Percentiles rank a stretch among this genome's conserved stretches.
Conservation (phyloP, 2,329 filamentous ascomycete genomes). For the Claviceps capensis region DNA sequence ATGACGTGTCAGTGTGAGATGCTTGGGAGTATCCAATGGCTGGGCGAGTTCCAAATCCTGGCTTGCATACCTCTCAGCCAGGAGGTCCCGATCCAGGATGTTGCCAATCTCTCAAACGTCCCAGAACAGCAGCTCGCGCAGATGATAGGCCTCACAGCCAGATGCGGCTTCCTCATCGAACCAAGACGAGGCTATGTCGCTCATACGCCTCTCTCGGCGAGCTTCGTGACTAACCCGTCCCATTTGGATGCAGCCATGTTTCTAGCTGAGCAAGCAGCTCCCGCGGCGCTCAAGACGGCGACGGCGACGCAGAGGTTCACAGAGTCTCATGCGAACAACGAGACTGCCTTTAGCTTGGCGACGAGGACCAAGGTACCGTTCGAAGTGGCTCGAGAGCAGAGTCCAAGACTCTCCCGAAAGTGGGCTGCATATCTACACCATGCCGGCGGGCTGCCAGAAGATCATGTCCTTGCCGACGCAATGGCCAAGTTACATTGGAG, state of each 20-base stretch:
- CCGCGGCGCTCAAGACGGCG: conserved; percentile 1
- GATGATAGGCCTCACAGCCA: conserved; percentile 13
- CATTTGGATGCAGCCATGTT: conserved; percentile 6
- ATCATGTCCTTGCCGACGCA: neutral
- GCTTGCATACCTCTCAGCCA: conserved; percentile 27
- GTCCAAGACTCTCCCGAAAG: conserved; percentile 1
- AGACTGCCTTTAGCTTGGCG: conserved; percentile 1
- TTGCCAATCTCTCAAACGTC: conserved; percentile 26
- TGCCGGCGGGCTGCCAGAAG: neutral
- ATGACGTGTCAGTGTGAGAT: neutral
- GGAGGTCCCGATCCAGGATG: conserved; percentile 22
- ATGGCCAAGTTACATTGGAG: neutral
- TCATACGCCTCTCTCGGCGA: conserved; percentile 5
- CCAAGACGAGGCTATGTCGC: neutral
- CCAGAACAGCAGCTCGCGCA: conserved; percentile 23
- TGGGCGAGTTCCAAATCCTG: conserved; percentile 29
- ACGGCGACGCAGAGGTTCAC: neutral
- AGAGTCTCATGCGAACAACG: neutral
- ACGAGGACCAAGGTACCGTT: neutral
- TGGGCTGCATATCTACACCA: conserved; percentile 3
- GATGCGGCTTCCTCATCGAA: conserved; percentile 4
- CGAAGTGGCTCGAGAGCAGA: neutral
- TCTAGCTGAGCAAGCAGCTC: neutral
- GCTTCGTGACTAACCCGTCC: conserved; percentile 1
- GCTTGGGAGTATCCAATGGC: conserved; percentile 9